phyloP scores from a whole-genome alignment of 2,329 filamentous ascomycete species.

The Alternaria metachromatica region DNA sequence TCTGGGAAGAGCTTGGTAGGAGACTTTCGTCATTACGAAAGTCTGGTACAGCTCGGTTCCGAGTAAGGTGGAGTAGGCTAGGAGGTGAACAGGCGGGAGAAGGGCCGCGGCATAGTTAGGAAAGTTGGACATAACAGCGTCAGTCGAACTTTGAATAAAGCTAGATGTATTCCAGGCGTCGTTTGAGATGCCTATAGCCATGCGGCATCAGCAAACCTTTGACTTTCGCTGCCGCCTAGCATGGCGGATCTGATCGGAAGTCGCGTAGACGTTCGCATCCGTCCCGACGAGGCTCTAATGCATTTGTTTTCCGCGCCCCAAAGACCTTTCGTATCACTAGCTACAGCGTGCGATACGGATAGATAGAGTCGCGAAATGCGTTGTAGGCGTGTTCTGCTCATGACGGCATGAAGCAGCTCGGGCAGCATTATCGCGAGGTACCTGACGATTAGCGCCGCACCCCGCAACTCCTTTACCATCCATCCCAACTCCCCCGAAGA shows the following conservation, averaged over 20 bases:
- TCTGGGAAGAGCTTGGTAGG: conserved; percentile 44
- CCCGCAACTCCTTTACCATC: conserved; percentile 12
- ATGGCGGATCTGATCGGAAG: neutral
- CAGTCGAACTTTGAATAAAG: neutral
- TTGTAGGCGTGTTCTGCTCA: neutral
- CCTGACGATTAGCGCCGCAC: conserved; percentile 14
- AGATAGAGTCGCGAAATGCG: neutral
- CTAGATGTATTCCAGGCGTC: rapidly evolving
- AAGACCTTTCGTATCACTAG: neutral
- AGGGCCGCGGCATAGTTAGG: neutral
- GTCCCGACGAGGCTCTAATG: neutral
- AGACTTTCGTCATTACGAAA: conserved; percentile 52
- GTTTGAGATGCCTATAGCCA: no score
- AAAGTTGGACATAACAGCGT: neutral
- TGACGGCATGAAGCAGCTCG: conserved; percentile 6
- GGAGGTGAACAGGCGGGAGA: conserved; percentile 45
- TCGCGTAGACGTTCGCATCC: neutral
- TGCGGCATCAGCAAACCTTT: neutral
- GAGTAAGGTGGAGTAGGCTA: conserved; percentile 50
- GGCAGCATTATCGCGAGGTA: conserved; percentile 20
- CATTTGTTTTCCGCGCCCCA: neutral
- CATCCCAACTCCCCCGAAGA: neutral
- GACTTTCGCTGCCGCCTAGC: conserved; percentile 9
- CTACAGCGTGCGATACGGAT: neutral
- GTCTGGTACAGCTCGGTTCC: conserved; percentile 51